Evolutionary conservation across 306 rosid species (phyloP).

Genomic region (Ormosia emarginata): DNA sequence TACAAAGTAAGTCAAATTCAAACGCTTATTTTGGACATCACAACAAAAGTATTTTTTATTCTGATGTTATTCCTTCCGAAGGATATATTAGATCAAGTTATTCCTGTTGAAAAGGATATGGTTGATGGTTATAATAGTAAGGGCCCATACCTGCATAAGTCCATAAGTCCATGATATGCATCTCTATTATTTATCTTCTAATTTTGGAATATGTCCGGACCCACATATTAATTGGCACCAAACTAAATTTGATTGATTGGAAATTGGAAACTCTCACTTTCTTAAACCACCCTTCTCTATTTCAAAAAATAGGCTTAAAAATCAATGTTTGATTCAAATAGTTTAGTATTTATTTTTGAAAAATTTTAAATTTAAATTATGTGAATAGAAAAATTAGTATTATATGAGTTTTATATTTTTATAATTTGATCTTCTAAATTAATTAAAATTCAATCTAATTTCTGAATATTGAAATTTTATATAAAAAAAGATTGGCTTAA

Average conservation of each 20-base stretch:
- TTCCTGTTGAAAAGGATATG: constrained; percentile 37
- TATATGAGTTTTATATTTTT: too few species aligned
- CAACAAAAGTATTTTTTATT: constrained; percentile 30
- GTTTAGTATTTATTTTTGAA: too few species aligned
- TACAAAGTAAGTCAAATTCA: constrained; percentile 25
- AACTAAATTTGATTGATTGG: neutral
- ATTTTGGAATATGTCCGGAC: constrained; percentile 28
- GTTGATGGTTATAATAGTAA: constrained; percentile 20
- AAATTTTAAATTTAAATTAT: too few species aligned
- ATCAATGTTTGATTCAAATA: too few species aligned
- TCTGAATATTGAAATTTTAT: too few species aligned
- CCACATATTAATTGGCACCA: constrained; percentile 26
- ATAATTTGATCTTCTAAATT: too few species aligned
- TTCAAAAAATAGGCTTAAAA: neutral
- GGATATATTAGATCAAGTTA: constrained; percentile 6
- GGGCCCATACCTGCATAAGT: constrained; percentile 26
- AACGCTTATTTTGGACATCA: constrained; percentile 17
- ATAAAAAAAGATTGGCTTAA: neutral
- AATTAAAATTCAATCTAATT: too few species aligned
- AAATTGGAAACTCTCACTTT: neutral
- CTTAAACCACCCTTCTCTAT: neutral
- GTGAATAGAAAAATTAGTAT: too few species aligned
- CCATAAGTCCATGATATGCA: constrained; percentile 2
- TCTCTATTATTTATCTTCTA: constrained; percentile 6
- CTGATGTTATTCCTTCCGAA: constrained; percentile 13